Conservation (phyloP, 1,284 basidiomycete species). For the Moniliella sp. region DNA sequence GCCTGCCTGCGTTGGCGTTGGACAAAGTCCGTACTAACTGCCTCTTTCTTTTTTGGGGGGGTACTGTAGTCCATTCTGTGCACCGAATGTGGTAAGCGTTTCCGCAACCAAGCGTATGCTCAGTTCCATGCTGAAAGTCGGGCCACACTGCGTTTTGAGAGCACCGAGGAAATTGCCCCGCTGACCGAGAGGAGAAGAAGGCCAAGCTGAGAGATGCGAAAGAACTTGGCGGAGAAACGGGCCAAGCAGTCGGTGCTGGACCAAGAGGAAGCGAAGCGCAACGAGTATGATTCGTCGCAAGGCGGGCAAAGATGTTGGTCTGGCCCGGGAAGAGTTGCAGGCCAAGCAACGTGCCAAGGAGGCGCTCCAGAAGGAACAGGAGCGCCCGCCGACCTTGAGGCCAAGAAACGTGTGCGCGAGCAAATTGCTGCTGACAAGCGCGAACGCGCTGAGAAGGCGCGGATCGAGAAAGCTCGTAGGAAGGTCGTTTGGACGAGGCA, state of each 20-base stretch:
- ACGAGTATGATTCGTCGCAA: slow-evolving; percentile 31
- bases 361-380: slow-evolving; percentile 22
- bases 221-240: slow-evolving; percentile 21
- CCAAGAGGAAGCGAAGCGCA: slow-evolving; percentile 17
- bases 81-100: slow-evolving; percentile 22
- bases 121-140: slow-evolving; percentile 85
- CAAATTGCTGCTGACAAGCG: slow-evolving; percentile 32
- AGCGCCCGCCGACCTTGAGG: slow-evolving; percentile 20
- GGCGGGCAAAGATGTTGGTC: slow-evolving; percentile 21
- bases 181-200: slow-evolving; percentile 78
- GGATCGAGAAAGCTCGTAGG: slow-evolving; percentile 22
- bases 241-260: slow-evolving; percentile 19
- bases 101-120: slow-evolving; percentile 61
- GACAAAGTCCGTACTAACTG: too few species aligned
- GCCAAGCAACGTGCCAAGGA: slow-evolving; percentile 26
- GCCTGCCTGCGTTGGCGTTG: too few species aligned
- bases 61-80: slow-evolving; percentile 23
- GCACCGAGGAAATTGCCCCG: slow-evolving; percentile 79
- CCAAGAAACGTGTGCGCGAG: slow-evolving; percentile 22
- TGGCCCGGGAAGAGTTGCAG: slow-evolving; percentile 24
- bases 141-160: slow-evolving; percentile 68
- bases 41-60: too few species aligned
- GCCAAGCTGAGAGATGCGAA: slow-evolving; percentile 50
- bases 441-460: slow-evolving; percentile 22
- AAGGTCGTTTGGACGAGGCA: slow-evolving; percentile 6